Evolutionary conservation across 352 stramenopile species (phyloP).

Genomic region (Thraustochytrium sp.): DNA sequence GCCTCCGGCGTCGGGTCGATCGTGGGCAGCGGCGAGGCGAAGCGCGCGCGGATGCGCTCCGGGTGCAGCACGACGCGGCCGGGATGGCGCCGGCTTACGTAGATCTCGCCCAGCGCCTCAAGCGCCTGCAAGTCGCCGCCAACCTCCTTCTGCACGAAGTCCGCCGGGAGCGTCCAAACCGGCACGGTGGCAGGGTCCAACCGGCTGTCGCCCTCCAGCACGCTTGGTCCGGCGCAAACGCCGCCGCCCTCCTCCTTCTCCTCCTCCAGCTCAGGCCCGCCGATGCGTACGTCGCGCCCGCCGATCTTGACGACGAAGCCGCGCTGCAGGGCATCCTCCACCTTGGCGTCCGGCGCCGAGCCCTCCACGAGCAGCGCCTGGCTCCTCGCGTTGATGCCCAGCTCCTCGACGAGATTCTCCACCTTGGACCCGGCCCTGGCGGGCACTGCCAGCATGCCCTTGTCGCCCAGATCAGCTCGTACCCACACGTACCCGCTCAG

Average conservation of each 20-base stretch:
- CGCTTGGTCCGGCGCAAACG: too few relatives aligned
- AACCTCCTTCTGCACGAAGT: background rate
- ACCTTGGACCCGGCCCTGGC: background rate
- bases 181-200: background rate
- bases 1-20: background rate
- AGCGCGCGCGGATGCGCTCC: background rate
- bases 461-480: background rate
- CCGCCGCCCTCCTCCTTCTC: too few relatives aligned
- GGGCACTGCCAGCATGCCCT: background rate
- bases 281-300: background rate
- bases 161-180: background rate
- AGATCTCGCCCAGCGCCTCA: background rate
- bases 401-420: background rate
- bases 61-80: background rate
- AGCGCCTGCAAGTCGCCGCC: background rate
- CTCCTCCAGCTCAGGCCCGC: too few relatives aligned
- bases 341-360: background rate
- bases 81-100: background rate
- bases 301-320: background rate
- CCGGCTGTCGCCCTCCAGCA: background rate
- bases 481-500: background rate
- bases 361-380: background rate
- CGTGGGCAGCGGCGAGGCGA: background rate
- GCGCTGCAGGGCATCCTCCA: background rate
- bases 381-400: background rate